Base-by-base conservation (phyloP, 2,329 filamentous ascomycete species). In the Colletotrichum somersetense region DNA sequence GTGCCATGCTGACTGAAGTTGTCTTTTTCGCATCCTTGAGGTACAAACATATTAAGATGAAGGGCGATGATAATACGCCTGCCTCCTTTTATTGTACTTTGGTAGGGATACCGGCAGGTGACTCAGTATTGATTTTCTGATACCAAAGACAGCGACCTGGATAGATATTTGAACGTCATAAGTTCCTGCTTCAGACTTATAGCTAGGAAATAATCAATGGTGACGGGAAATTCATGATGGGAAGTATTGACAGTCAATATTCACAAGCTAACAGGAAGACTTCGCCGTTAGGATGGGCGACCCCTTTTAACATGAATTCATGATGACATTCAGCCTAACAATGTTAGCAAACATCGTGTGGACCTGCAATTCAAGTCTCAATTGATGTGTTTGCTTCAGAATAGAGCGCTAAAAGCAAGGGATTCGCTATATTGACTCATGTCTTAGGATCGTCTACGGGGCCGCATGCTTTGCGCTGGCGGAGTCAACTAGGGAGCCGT, bases 401-500 rank as follows among this genome's bases (percentile, higher is more conserved):
- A 71, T 35, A 67, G 59, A 26, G 69, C 59, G 1, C 58, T 66
- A 40, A 57, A 71, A 23, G 65, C 26, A 63, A 67, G 35, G 46
- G 38, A 26, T 14, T 26, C 30, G 16, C 46, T 6, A 55, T 16
- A 23, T 38, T 48, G 65, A 46, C 2, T 74, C 76, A 1, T 76
- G 75, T 53, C 79, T 81, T 77, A 40, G 12, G 1, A 4, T 20
- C 23, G 53, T n/a, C 8, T 16, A 40, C 5, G 14, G 5, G 8
- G 8, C 2, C 55, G 33, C 12, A 23, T 3, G 75, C 70, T 2
- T 77, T 64, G 0, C 65, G 71, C 1, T n/a, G 1, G 76, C 53
- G 0, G 77, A 77, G 74, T n/a, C 75, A 26, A 79, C 71, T 23
- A 79, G 75, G 1, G 77, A 81, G 5, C 79, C 79, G 14, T 77